phyloP scores from a whole-genome alignment of 257 asterid species.

The Solanum chmielewskii region DNA sequence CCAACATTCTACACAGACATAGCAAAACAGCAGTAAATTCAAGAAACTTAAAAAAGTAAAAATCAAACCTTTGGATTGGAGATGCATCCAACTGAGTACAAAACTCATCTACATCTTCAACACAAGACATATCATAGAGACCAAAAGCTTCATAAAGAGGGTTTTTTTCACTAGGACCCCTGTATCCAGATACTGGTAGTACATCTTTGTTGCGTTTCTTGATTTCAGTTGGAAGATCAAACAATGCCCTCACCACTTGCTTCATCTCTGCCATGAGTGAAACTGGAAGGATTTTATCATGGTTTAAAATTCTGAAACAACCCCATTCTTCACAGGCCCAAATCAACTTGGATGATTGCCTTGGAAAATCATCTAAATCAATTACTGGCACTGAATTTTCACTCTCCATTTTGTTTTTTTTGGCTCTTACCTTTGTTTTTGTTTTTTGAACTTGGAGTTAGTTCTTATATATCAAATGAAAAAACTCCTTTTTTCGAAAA shows the following conservation, averaged over 20 bases:
- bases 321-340: conserved; percentile 39
- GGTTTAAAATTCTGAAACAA: conserved; percentile 20
- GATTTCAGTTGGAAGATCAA: conserved; percentile 44
- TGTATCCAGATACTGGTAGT: conserved; percentile 50
- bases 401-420: not conserved
- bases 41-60: not conserved
- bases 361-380: conserved; percentile 27
- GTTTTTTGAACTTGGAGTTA: not conserved
- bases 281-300: conserved; percentile 11
- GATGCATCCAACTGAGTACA: conserved; percentile 36
- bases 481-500: not conserved
- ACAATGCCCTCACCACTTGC: conserved; percentile 19
- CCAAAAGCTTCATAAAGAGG: conserved; percentile 67
- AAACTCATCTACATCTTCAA: conserved; percentile 30
- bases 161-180: conserved; percentile 34
- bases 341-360: conserved; percentile 8
- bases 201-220: conserved; percentile 36
- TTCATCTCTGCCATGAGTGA: conserved; percentile 49
- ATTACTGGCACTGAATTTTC: conserved; percentile 20
- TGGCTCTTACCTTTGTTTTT: not conserved
- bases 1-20: not conserved
- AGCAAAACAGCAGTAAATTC: not conserved
- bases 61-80: conserved; percentile 38
- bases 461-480: not conserved
- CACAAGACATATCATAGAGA: conserved; percentile 40